phyloP scores from a whole-genome alignment of 192 early-diverging fungal species.

The Linnemannia schmuckeri region DNA sequence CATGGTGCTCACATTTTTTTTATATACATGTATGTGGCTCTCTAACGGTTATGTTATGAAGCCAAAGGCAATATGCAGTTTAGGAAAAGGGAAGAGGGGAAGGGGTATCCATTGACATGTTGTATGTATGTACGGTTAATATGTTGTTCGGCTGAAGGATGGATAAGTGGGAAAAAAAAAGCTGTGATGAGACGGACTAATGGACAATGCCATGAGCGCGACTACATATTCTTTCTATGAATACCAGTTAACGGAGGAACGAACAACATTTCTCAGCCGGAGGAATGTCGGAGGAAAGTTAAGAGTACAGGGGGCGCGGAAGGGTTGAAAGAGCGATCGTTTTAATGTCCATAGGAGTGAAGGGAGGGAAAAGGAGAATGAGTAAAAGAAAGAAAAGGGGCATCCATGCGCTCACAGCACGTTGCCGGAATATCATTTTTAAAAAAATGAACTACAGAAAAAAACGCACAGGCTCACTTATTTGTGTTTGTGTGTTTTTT shows the following conservation, averaged over 20 bases:
- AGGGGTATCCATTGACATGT: too few relatives aligned
- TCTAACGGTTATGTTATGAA: background rate
- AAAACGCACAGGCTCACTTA: conserved; percentile 1
- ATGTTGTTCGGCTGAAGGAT: background rate
- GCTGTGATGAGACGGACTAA: background rate
- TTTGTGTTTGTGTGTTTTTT: background rate
- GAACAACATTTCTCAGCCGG: background rate
- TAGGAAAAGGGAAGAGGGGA: too few relatives aligned
- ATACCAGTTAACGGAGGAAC: background rate
- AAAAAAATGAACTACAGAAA: background rate
- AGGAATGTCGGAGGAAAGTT: background rate
- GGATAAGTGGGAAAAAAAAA: background rate
- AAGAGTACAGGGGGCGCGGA: background rate
- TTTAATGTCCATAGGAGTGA: background rate
- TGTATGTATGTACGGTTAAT: too few relatives aligned
- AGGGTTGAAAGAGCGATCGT: conserved; percentile 2
- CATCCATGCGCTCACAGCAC: background rate
- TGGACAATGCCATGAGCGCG: background rate
- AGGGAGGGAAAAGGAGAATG: background rate
- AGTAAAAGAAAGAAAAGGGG: background rate
- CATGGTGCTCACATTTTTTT: conserved; percentile 14
- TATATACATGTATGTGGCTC: background rate
- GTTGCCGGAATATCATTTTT: background rate
- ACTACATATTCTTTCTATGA: background rate
- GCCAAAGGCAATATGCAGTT: too few relatives aligned